These are phyloP conservation scores for Phlyctochytrium bullatum DNA, from an alignment of 192 early-diverging fungal species.

Conservation along the genomic window DNA sequence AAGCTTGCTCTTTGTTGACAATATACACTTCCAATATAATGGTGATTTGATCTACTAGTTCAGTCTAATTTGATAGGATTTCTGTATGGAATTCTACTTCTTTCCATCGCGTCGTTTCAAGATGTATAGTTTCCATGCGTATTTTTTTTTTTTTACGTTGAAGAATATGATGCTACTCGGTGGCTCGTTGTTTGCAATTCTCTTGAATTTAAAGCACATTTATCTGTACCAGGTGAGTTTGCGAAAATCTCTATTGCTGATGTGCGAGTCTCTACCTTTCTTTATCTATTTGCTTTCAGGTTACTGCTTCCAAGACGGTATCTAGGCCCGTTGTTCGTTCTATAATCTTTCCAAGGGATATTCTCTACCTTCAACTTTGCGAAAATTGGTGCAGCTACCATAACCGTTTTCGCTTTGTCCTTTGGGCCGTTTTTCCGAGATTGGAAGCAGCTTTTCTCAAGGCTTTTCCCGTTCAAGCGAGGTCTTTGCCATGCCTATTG, in stretches of 20 bases:
- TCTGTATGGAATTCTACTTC: slow-evolving; percentile 81
- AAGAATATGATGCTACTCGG: slow-evolving; percentile 63
- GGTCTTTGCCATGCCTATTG: slow-evolving; percentile 95
- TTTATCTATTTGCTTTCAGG: slow-evolving; percentile 81
- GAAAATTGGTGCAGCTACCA: slow-evolving; percentile 60
- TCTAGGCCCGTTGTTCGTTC: slow-evolving; percentile 4
- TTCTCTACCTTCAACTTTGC: slow-evolving; percentile 47
- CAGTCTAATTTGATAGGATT: slow-evolving; percentile 15
- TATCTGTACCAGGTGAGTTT: slow-evolving; percentile 64
- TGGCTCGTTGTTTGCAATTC: slow-evolving; percentile 76
- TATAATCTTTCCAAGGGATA: slow-evolving; percentile 1
- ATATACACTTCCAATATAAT: slow-evolving; percentile 99
- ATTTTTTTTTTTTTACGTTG: background rate
- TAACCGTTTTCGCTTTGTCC: slow-evolving; percentile 71
- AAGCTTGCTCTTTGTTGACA: slow-evolving; percentile 76
- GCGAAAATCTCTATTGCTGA: background rate
- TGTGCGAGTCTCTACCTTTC: slow-evolving; percentile 84
- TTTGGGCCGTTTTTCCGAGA: slow-evolving; percentile 83
- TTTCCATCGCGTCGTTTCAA: slow-evolving; percentile 70
- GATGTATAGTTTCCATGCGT: slow-evolving; percentile 40
- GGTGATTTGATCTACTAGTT: slow-evolving; percentile 33
- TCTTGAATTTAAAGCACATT: slow-evolving; percentile 98
- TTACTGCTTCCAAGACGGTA: slow-evolving; percentile 64
- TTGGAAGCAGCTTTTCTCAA: slow-evolving; percentile 68
- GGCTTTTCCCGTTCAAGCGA: slow-evolving; percentile 96